Evolutionary conservation across 129 eudicot genomes (phyloP).

Genomic region (Artemisia annua): DNA sequence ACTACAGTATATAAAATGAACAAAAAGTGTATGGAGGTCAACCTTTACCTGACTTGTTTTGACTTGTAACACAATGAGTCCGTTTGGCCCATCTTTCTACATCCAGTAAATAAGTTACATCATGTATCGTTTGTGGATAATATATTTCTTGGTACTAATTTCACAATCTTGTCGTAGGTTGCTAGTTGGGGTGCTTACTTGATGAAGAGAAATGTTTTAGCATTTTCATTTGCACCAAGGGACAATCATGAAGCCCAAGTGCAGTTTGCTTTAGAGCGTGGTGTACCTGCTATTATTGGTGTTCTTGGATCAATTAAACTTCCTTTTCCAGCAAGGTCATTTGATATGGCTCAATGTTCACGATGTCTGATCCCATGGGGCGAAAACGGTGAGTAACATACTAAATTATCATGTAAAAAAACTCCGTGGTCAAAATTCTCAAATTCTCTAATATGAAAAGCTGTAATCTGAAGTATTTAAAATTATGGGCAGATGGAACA

Average conservation of each 20-base stretch:
- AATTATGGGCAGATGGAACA: slow-evolving; percentile 60
- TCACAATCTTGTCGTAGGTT: slow-evolving; percentile 45
- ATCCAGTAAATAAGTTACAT: too few relatives aligned
- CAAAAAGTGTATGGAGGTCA: too few relatives aligned
- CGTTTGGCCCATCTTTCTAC: too few relatives aligned
- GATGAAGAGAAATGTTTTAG: slow-evolving; percentile 81
- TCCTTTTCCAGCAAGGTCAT: slow-evolving; percentile 88
- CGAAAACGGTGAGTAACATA: slow-evolving; percentile 51
- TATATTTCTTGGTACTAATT: slow-evolving; percentile 9
- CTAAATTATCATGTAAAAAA: not conserved
- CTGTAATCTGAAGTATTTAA: not conserved
- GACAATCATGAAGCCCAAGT: slow-evolving; percentile 99
- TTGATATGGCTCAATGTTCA: slow-evolving; percentile 97
- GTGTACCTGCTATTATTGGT: slow-evolving; percentile 90
- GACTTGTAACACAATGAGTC: not conserved
- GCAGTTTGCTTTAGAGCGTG: slow-evolving; percentile 93
- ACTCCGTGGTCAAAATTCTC: not conserved
- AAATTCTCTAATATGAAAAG: not conserved
- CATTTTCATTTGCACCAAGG: slow-evolving; percentile 95
- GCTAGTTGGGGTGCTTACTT: slow-evolving; percentile 99
- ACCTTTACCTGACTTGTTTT: too few relatives aligned
- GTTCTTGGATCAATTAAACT: slow-evolving; percentile 84
- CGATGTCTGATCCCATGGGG: slow-evolving; percentile 93
- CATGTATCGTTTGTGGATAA: not conserved
- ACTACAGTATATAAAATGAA: too few relatives aligned